phyloP scores from a whole-genome alignment of 345 rosid species.

The Jatropha curcas region DNA sequence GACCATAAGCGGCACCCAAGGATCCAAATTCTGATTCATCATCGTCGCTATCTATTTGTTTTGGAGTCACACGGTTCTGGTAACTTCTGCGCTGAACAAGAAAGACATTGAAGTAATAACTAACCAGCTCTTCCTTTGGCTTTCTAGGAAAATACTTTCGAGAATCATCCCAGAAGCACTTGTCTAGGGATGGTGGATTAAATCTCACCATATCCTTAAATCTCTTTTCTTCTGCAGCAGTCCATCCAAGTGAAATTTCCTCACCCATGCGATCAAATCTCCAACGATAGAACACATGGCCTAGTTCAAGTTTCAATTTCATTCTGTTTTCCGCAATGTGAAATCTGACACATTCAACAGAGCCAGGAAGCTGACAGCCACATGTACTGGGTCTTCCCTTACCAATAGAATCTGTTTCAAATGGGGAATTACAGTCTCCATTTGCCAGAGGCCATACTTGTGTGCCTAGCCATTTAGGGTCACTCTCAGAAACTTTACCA shows the following conservation, averaged over 20 bases:
- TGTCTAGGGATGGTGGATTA: slow-evolving; percentile 24
- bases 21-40: slow-evolving; percentile 28
- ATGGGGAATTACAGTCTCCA: not conserved
- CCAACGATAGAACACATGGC: slow-evolving; percentile 26
- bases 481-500: slow-evolving; percentile 20
- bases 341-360: slow-evolving; percentile 33
- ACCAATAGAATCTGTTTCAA: slow-evolving; percentile 15
- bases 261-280: slow-evolving; percentile 32
- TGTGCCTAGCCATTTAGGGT: slow-evolving; percentile 33
- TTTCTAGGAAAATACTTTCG: slow-evolving; percentile 22
- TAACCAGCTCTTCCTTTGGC: slow-evolving; percentile 26
- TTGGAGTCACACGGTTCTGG: slow-evolving; percentile 35
- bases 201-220: slow-evolving; percentile 31
- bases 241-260: slow-evolving; percentile 36
- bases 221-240: slow-evolving; percentile 20
- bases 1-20: slow-evolving; percentile 49
- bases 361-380: slow-evolving; percentile 22
- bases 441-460: slow-evolving; percentile 22
- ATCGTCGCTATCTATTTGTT: slow-evolving; percentile 30
- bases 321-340: slow-evolving; percentile 35
- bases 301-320: slow-evolving; percentile 33
- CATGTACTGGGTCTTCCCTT: slow-evolving; percentile 32
- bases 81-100: slow-evolving; percentile 31
- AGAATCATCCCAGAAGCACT: slow-evolving; percentile 25
- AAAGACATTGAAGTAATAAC: slow-evolving; percentile 35